Percentiles rank a stretch among this genome's conserved stretches.
Evolutionary conservation across 495 filamentous ascomycete species (phyloP).

Genomic region (Astrothelium macrocarpum): DNA sequence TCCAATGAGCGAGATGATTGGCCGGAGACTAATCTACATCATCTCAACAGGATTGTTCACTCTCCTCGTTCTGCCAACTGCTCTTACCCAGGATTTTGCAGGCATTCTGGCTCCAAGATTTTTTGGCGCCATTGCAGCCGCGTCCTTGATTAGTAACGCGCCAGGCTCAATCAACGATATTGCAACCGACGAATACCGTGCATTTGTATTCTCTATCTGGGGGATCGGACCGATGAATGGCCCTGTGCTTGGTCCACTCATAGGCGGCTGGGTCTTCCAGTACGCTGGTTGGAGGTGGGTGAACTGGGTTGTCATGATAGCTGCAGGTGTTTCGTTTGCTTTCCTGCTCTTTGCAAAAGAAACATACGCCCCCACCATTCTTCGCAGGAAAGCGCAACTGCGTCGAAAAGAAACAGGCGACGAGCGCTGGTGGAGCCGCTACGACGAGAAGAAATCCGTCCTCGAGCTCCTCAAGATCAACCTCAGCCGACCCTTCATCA

Average conservation of each 20-base stretch:
- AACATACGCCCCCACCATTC: constrained; percentile 67
- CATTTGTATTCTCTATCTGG: constrained; percentile 65
- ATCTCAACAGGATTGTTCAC: constrained; percentile 51
- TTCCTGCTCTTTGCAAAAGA: constrained; percentile 52
- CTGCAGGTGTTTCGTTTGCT: constrained; percentile 46
- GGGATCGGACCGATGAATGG: constrained; percentile 73
- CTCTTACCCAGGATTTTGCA: constrained; percentile 52
- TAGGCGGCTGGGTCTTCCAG: constrained; percentile 68
- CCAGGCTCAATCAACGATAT: constrained; percentile 81
- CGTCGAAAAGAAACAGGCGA: constrained; percentile 67
- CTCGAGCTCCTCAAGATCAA: constrained; percentile 55
- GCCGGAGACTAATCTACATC: constrained; percentile 64
- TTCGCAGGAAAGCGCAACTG: constrained; percentile 57
- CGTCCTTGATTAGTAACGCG: constrained; percentile 69
- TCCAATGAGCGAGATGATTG: constrained; percentile 69
- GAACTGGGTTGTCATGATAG: constrained; percentile 73
- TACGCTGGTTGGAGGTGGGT: constrained; percentile 80
- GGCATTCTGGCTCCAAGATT: constrained; percentile 62
- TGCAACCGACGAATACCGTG: constrained; percentile 56
- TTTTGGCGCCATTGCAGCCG: constrained; percentile 66
- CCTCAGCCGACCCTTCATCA: constrained; percentile 64
- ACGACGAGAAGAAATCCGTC: constrained; percentile 54
- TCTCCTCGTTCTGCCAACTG: constrained; percentile 62
- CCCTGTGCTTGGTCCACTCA: constrained; percentile 44
- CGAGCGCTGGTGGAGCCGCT: constrained; percentile 64